Evolutionary conservation across 495 filamentous ascomycete species (phyloP), one percentile per base, ranked within the genome.

Genomic region (Staphylotrichum tortipilum): DNA sequence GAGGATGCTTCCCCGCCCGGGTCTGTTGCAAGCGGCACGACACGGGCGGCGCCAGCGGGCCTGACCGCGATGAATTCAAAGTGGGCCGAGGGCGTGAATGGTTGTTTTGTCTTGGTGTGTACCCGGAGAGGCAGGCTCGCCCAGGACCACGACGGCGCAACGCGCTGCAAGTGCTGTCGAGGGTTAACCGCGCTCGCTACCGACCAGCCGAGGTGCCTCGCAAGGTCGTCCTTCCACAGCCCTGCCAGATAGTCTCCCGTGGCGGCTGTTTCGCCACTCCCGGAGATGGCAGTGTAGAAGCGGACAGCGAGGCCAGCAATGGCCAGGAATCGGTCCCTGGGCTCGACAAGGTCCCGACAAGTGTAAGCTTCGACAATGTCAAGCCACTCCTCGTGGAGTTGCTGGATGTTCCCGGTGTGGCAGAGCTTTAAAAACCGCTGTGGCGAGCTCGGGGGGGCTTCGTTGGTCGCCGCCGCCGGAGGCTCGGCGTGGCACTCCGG

Each of bases 61-160:
- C 26, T 40, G 14, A 47, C 41, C 3, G 50, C 41, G 24, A 62
- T 37, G 18, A 63, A 62, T 14, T 53, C 40, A 37, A 65, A 65
- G 15, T 65, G 48, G 3, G 52, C 44, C 0, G 60, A 49, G 9
- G 39, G 47, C 12, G 23, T 48, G 34, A 65, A 65, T 1, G 36
- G 37, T 6, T 47, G 52, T 22, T 58, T 63, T 17, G 61, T 55
- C 4, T 42, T 49, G 18, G 58, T 55, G 10, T 47, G 38, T 7
- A 63, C 53, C 15, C 44, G 50, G 11, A 63, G 41, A 2, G 62
- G 58, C 2, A 63, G 49, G 1, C 58, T 63, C 6, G 55, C 58
- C 62, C 62, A 65, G 2, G 62, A 65, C 62, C 62, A 65, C 0
- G 62, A 65, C 4, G 62, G 62, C 5, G 62, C 62, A 28, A 63